Base-by-base conservation (phyloP, 1,284 basidiomycete species). In the Anthracocystis panici-leucophaei region DNA sequence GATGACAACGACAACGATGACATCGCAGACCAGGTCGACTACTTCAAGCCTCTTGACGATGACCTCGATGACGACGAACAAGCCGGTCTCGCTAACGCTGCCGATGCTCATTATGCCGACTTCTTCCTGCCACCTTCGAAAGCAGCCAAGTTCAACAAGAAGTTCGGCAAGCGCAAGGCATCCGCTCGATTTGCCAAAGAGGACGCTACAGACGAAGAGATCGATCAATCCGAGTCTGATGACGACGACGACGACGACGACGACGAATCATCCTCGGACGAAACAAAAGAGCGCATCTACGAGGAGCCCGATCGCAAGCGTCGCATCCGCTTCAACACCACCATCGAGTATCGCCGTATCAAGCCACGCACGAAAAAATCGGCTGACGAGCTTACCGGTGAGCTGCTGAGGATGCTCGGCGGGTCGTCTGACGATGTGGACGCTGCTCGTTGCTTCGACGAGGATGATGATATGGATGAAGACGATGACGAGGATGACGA, bases 311-410 rank as follows among this genome's bases (percentile, higher is more conserved):
- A 75, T 25, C 73, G 73, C 48, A 61, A 64, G 57, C 60, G 73
- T 21, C 29, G 27, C 35, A 75, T 95, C 9, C 90, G 91, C 27
- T 95, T 95, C 84, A 89, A 91, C 82, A 92, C 93, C 21, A 88
- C 91, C 81, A 93, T 95, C 31, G 88, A 90, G 55, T 91, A 94
- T 41, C 93, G 91, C 85, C 91, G 89, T 45, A 84, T 81, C 63
- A 78, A 79, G 65, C 54, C 69, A 16, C 63, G 66, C 41, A 75
- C 65, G 59, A 81, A 75, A 54, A 81, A 75, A 54, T 71, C 68
- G 41, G 65, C 61, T 11, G 66, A 64, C 59, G 69, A 56, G 31
- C 66, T 76, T 23, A 70, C 70, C 14, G 63, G 67, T 12, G 74
- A 78, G 25, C 51, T 78, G 56, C 49, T 80, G 31, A 52, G 53